Base-by-base conservation (phyloP, 805 yeast species). In the Cyberlindnera maclurae region DNA sequence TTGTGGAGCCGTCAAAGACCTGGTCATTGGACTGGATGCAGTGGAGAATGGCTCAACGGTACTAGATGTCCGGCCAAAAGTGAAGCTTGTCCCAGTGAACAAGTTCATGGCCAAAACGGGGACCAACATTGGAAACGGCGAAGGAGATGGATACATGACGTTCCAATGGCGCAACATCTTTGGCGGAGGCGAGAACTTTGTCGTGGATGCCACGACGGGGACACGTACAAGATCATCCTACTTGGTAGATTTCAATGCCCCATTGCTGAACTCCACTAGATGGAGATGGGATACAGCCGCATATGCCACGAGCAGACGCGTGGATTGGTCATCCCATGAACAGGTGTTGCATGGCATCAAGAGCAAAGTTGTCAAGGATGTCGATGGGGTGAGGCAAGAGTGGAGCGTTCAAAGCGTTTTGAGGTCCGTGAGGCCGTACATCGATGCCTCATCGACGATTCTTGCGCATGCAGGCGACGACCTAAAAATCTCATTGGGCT, bases 81-180 rank as follows among this genome's bases (percentile, higher is more conserved):
- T 64, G 12, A 54, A 59, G 27, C 36, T 67, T 10, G 29, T 47
- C 5, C 89, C 90, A 0, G 73, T 73, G 4, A 86, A 86, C 49
- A 71, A 73, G 47, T 82, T 88, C 50, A 71, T 74, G 43, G 89
- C 95, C 38, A 84, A 83, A 51, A 85, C 97, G 1, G 99, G 99
- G 4, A 93, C 97, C 2, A 89, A 88, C 59, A 75, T 93, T 7
- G 97, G 97, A 2, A 90, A 93, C 55, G 95, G 95, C 26, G 97
- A 93, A 64, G 98, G 97, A 24, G 93, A 85, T 55, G 97, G 97
- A 1, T 88, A 89, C 54, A 70, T 87, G 34, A 80, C 85, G 26
- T 75, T 89, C 40, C 88, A 78, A 58, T 65, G 68, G 42, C 59
- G 70, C 32, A 81, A 81, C 52, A 62, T 73, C 8, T 70, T 80